Evolutionary conservation across 805 yeast species (phyloP).

Genomic region (Candida tallmaniae): DNA sequence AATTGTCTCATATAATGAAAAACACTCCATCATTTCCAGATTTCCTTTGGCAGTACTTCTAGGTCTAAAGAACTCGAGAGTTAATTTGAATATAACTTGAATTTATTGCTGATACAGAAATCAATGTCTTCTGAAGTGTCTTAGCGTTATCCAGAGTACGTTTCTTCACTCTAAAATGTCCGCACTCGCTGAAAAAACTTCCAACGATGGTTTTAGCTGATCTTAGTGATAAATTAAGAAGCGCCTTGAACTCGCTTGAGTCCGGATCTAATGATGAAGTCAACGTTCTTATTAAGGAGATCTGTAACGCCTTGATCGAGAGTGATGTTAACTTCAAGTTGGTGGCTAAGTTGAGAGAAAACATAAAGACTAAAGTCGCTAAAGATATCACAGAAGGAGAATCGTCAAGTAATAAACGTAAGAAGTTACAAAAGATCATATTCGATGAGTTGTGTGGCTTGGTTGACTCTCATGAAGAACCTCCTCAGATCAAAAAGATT

Average conservation of each 20-base stretch:
- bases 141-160: too few relatives aligned
- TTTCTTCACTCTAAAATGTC: too few relatives aligned
- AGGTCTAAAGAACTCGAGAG: too few relatives aligned
- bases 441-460: conserved; percentile 87
- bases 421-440: conserved; percentile 84
- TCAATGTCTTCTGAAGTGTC: too few relatives aligned
- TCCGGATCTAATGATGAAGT: conserved; percentile 38
- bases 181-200: not conserved
- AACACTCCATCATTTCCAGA: too few relatives aligned
- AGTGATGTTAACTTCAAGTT: conserved; percentile 89
- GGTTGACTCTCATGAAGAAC: conserved; percentile 65
- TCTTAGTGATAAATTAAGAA: conserved; percentile 39
- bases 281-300: conserved; percentile 67
- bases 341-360: conserved; percentile 72
- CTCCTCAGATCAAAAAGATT: conserved; percentile 83
- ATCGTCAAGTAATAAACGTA: conserved; percentile 63
- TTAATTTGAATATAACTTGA: too few relatives aligned
- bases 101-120: too few relatives aligned
- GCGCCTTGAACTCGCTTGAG: conserved; percentile 39
- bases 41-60: too few relatives aligned
- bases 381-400: conserved; percentile 47
- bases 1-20: too few relatives aligned
- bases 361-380: conserved; percentile 47
- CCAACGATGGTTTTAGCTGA: conserved; percentile 41
- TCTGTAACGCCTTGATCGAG: conserved; percentile 85